A percentile compares a stretch with the other conserved stretches of the same genome.
Evolutionary conservation across 176 grass and related monocot species (phyloP).

Genomic region (Miscanthus lutarioriparius): DNA sequence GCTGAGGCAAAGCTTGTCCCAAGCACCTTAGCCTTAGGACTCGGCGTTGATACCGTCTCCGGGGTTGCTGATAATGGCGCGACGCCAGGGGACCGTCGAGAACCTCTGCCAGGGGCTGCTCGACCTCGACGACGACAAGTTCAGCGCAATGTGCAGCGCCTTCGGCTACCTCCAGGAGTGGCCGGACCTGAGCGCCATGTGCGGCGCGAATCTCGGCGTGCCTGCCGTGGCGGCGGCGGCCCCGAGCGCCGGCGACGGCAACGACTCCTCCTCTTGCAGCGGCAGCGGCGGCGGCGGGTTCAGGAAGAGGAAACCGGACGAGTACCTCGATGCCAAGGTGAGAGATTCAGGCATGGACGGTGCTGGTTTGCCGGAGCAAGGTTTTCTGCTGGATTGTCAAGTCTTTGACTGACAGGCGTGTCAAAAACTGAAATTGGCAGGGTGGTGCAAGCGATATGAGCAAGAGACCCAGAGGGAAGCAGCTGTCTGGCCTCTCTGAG

Average conservation of each 20-base stretch:
- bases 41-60: neutral
- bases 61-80: slow-evolving; percentile 45
- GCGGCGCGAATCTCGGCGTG: slow-evolving; percentile 27
- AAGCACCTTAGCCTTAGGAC: neutral
- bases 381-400: neutral
- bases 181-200: slow-evolving; percentile 52
- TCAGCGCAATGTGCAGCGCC: slow-evolving; percentile 50
- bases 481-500: slow-evolving; percentile 23
- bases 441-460: slow-evolving; percentile 3
- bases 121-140: slow-evolving; percentile 50
- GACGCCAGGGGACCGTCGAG: slow-evolving; percentile 41
- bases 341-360: neutral
- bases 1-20: neutral
- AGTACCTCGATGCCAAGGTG: slow-evolving; percentile 55
- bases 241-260: slow-evolving; percentile 10
- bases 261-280: slow-evolving; percentile 23
- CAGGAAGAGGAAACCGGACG: slow-evolving; percentile 62
- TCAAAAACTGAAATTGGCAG: slow-evolving; percentile 18
- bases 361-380: neutral
- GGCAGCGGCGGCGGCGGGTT: slow-evolving; percentile 2
- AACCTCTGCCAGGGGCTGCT: slow-evolving; percentile 52
- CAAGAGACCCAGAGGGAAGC: slow-evolving; percentile 50
- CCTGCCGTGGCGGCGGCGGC: neutral
- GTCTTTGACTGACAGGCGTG: slow-evolving; percentile 6
- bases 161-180: slow-evolving; percentile 58